Evolutionary conservation across 1,139 yeast species (phyloP), one percentile per base, ranked within the genome.

Genomic region (Pichia sp.): DNA sequence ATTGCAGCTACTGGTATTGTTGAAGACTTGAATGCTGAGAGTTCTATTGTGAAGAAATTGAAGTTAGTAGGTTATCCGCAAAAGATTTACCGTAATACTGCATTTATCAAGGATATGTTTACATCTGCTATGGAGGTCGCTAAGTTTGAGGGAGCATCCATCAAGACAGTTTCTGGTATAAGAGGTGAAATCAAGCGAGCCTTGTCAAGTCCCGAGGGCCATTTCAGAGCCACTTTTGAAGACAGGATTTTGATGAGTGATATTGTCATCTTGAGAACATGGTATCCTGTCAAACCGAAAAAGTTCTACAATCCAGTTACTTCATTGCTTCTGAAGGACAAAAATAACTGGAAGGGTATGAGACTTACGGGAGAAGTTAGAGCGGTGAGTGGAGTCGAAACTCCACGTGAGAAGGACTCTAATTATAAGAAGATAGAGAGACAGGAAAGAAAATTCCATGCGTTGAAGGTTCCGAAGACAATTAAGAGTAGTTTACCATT

Each of bases 1-100:
- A 91, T 95, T 55, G 90, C 97, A 1, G 98, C 99, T n/a, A 93
- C 99, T 1, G 99, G 99, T 68, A 80, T 92, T 34, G 92, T 95
- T 44, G 95, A 90, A 70, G 98, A 93, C 69, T 85, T 93, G 65
- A 95, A 95, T 71, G 85, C 89, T 1, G 81, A 83, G 52, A 90
- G 84, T 47, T 97, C 93, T 69, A 92, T 95, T 63, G 99, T 93
- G 57, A 95, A 95, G 75, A 95, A 95, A 69, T 79, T 95, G 72
- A 95, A 95, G 71, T 79, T 95, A 60, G 97, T 93, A 34, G 99
- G 99, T 52, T 80, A 90, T 68, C 98, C 99, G 31, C 84, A 87
- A 71, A 92, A 95, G 75, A 84, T 95, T 48, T 93, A 85, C 82
- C 86, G 91, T 67, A 95, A 93, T 73, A 95, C 99, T 3, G 99